Evolutionary conservation across 1,139 yeast species (phyloP).

Genomic region (Hyphopichia khmerensis): DNA sequence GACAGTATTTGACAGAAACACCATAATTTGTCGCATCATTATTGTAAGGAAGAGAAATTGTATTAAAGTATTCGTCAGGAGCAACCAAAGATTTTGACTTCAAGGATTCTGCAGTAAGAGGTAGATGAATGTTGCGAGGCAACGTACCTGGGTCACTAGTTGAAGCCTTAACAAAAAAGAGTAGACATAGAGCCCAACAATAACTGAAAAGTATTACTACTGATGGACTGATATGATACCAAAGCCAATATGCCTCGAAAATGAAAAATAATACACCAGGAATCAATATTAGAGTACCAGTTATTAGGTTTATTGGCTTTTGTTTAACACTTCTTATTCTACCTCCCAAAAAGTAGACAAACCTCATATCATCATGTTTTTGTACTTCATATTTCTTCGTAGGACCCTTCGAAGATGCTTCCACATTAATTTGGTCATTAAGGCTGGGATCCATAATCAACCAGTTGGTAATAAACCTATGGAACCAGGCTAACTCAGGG

Average conservation of each 20-base stretch:
- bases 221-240: conserved; percentile 59
- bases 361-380: conserved; percentile 27
- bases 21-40: conserved; percentile 14
- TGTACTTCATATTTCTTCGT: conserved; percentile 36
- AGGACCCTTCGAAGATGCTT: conserved; percentile 3
- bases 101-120: conserved; percentile 20
- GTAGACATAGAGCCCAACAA: conserved; percentile 49
- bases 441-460: conserved; percentile 41
- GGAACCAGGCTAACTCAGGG: background rate
- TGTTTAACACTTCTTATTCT: conserved; percentile 47
- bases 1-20: conserved; percentile 46
- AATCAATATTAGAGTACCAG: conserved; percentile 33
- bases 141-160: conserved; percentile 69
- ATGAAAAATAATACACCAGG: conserved; percentile 51
- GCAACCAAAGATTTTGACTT: conserved; percentile 24
- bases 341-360: conserved; percentile 63
- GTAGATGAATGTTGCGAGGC: conserved; percentile 67
- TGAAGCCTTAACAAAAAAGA: conserved; percentile 54
- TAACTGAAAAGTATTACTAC: conserved; percentile 59
- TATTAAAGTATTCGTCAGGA: conserved; percentile 66
- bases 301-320: conserved; percentile 32
- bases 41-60: conserved; percentile 53
- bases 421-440: conserved; percentile 7
- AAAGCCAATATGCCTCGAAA: conserved; percentile 52
- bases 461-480: conserved; percentile 39